phyloP scores from a whole-genome alignment of 2,329 filamentous ascomycete genomes.

The Penicillium concentricum region DNA sequence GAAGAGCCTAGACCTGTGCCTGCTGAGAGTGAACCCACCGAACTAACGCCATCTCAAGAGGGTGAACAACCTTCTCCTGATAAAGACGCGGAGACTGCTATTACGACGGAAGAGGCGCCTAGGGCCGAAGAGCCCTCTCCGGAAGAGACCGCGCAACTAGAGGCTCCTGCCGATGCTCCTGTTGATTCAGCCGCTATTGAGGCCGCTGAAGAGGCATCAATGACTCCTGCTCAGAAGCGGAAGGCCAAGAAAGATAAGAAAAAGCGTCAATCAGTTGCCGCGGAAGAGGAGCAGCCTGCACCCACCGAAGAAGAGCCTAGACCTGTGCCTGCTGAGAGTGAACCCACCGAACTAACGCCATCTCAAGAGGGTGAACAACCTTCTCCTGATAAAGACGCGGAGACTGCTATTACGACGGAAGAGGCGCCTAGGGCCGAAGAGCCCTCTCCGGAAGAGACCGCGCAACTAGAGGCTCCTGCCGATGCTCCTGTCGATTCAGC shows the following conservation, averaged over 20 bases:
- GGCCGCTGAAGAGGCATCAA: background rate
- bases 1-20: background rate
- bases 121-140: background rate
- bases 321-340: background rate
- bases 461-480: background rate
- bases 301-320: background rate
- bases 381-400: background rate
- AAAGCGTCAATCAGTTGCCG: slow-evolving; percentile 16
- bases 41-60: background rate
- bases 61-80: background rate
- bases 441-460: background rate
- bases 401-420: background rate
- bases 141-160: background rate
- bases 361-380: background rate
- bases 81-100: background rate
- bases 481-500: background rate
- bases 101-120: too few relatives aligned
- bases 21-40: background rate
- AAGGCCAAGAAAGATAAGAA: slow-evolving; percentile 28
- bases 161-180: background rate
- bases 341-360: background rate
- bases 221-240: slow-evolving; percentile 5
- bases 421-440: background rate
- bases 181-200: background rate
- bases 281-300: background rate